Percentiles rank a stretch among this genome's conserved stretches.
Conservation (phyloP, 257 asterid genomes). For the Petunia secreta region DNA sequence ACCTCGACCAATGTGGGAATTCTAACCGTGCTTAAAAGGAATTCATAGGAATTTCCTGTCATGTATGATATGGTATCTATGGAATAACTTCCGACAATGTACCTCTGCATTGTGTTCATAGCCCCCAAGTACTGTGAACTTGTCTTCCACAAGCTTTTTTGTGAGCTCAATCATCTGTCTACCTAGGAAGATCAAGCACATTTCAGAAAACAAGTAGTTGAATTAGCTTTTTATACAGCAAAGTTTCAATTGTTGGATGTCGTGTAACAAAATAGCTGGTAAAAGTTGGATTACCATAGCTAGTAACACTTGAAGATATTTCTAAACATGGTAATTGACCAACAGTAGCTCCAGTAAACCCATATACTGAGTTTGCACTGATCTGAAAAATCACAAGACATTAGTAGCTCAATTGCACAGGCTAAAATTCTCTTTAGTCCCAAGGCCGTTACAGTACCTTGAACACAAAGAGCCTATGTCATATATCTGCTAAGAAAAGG, state of each 20-base stretch:
- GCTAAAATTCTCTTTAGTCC: slow-evolving; percentile 15
- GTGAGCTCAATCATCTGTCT: slow-evolving; percentile 99
- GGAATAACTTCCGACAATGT: slow-evolving; percentile 21
- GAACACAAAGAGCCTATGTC: neutral
- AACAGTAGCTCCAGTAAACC: slow-evolving; percentile 94
- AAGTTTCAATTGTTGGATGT: neutral
- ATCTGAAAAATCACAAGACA: slow-evolving; percentile 58
- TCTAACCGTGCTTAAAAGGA: neutral
- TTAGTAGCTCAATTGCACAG: slow-evolving; percentile 30
- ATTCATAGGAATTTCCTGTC: neutral
- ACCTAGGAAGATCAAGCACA: slow-evolving; percentile 52
- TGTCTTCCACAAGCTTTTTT: slow-evolving; percentile 92
- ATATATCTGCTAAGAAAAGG: slow-evolving; percentile 10
- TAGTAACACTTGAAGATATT: slow-evolving; percentile 98
- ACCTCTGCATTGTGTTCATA: slow-evolving; percentile 96
- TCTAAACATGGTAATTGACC: slow-evolving; percentile 98
- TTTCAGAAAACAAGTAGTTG: slow-evolving; percentile 21
- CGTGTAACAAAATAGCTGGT: neutral
- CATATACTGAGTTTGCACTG: slow-evolving; percentile 97
- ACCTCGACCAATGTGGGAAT: neutral
- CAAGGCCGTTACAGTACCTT: neutral
- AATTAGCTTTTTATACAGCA: neutral
- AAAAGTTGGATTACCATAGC: slow-evolving; percentile 74
- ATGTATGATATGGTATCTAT: neutral
- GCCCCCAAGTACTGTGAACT: slow-evolving; percentile 77